Percentiles rank a stretch among this genome's conserved stretches.
phyloP scores from a whole-genome alignment of 129 eudicot genomes.

The Helichrysum umbraculigerum region DNA sequence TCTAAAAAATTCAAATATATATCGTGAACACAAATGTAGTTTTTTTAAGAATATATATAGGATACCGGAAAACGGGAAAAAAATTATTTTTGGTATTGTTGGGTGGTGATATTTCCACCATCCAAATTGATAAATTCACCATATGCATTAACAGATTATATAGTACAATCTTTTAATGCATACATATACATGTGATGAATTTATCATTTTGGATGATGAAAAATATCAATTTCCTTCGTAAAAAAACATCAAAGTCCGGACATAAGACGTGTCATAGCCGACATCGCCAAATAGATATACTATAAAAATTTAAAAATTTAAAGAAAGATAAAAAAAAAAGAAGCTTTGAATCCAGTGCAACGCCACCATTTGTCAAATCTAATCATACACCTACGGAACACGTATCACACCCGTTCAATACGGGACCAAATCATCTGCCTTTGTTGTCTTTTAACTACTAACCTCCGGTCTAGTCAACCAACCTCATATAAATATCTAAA shows the following conservation, averaged over 20 bases:
- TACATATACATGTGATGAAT: too few species aligned
- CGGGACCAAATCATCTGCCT: slow-evolving; percentile 3
- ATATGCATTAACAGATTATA: too few species aligned
- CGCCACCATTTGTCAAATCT: slow-evolving; percentile 11
- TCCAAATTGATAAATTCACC: too few species aligned
- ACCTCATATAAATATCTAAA: background rate
- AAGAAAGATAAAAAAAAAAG: background rate
- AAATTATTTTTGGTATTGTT: too few species aligned
- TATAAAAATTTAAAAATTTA: background rate
- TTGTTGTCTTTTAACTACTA: slow-evolving; percentile 1
- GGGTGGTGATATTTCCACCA: too few species aligned
- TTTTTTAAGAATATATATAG: too few species aligned
- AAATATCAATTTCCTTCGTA: too few species aligned
- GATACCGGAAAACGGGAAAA: too few species aligned
- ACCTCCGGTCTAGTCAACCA: background rate
- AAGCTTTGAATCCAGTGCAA: slow-evolving; percentile 11
- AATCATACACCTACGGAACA: slow-evolving; percentile 13
- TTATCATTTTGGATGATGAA: too few species aligned
- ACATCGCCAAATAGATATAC: slow-evolving; percentile 23
- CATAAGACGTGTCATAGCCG: slow-evolving; percentile 19
- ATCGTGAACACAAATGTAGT: too few species aligned
- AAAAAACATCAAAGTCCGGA: background rate
- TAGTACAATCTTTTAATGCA: too few species aligned
- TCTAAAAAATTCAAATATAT: too few species aligned
- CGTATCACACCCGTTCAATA: slow-evolving; percentile 31